Evolutionary conservation across 768 basidiomycete genomes (phyloP).

Genomic region (Lentinula detonsa): DNA sequence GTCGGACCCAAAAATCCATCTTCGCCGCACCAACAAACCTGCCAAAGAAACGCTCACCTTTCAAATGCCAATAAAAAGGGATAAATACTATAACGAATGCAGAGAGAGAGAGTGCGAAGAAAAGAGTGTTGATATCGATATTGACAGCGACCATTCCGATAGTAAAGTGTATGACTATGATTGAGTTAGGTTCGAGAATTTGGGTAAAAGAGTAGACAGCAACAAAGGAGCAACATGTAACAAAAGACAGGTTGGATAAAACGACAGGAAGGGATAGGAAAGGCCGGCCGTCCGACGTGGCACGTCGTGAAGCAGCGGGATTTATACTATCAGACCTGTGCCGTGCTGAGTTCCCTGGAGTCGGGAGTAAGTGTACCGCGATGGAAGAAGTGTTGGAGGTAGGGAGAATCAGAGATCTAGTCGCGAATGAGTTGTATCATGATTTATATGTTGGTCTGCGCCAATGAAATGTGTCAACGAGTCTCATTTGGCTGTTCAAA

Average conservation of each 20-base stretch:
- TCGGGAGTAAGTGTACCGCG: neutral
- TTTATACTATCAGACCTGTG: neutral
- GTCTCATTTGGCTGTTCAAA: neutral
- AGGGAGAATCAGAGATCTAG: neutral
- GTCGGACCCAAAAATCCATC: neutral
- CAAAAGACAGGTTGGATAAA: neutral
- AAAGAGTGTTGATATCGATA: conserved; percentile 3
- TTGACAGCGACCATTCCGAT: neutral
- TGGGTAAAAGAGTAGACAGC: neutral
- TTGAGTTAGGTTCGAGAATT: neutral
- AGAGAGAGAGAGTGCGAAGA: conserved; percentile 1
- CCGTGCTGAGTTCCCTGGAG: neutral
- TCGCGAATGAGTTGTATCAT: neutral
- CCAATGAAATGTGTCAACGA: neutral
- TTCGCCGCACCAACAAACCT: neutral
- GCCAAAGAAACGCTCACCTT: neutral
- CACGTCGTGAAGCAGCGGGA: neutral
- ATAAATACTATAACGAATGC: conserved; percentile 3
- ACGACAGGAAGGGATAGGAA: neutral
- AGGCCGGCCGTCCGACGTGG: neutral
- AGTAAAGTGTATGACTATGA: neutral
- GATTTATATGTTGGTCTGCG: neutral
- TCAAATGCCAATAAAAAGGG: conserved; percentile 3
- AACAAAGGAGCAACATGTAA: neutral
- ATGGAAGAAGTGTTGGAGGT: neutral